A percentile compares a stretch with the other conserved stretches of the same genome.
Evolutionary conservation across 192 early-diverging fungal species (phyloP).

Genomic region (Linnemannia zychae): DNA sequence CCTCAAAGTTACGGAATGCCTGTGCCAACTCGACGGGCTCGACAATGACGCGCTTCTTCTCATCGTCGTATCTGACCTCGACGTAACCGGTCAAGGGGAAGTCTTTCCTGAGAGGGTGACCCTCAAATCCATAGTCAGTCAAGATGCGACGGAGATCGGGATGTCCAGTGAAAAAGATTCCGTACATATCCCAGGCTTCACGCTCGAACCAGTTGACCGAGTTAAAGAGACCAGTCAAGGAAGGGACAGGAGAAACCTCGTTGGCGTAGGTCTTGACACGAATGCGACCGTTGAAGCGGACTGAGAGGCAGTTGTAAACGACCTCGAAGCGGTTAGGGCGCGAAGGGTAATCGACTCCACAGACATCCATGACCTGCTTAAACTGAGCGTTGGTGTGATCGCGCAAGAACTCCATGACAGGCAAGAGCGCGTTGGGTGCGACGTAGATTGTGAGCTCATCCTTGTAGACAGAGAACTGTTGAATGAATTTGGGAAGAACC

Average conservation of each 20-base stretch:
- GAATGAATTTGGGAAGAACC: conserved; percentile 94
- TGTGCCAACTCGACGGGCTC: conserved; percentile 97
- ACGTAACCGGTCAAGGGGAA: conserved; percentile 99
- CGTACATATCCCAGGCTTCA: conserved; percentile 99
- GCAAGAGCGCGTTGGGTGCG: conserved; percentile 83
- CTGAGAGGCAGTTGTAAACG: conserved; percentile 91
- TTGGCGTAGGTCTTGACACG: conserved; percentile 97
- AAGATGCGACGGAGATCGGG: conserved; percentile 97
- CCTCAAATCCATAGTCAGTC: conserved; percentile 99
- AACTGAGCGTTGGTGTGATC: conserved; percentile 94
- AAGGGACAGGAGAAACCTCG: conserved; percentile 93
- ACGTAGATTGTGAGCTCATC: conserved; percentile 97
- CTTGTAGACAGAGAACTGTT: conserved; percentile 98
- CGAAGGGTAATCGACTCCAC: conserved; percentile 94
- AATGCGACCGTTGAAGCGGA: conserved; percentile 93
- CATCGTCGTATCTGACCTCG: conserved; percentile 98
- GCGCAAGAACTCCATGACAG: conserved; percentile 90
- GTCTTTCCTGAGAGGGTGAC: conserved; percentile 95
- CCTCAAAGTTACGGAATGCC: conserved; percentile 96
- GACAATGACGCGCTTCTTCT: conserved; percentile 96
- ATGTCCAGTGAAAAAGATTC: conserved; percentile 95
- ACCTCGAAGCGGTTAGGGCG: conserved; percentile 96
- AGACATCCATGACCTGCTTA: conserved; percentile 91
- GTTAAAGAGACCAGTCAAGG: conserved; percentile 81
- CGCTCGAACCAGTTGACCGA: conserved; percentile 98